These are phyloP conservation scores for Wallacemonas collosoma DNA, from an alignment of 208 protist genomes.

Conservation along the genomic window DNA sequence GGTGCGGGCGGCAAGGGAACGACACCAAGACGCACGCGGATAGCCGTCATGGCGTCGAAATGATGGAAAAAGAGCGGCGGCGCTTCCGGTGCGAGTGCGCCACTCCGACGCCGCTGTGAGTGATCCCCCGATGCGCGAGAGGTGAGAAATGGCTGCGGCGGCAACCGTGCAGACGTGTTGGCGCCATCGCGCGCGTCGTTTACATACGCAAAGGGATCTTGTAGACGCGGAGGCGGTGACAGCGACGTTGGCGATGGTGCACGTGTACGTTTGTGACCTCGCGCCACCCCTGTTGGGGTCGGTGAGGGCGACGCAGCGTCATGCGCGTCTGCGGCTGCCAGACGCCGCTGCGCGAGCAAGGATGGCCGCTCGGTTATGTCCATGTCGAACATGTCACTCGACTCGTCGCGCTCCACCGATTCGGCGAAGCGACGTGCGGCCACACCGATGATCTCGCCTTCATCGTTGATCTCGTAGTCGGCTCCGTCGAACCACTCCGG, in stretches of 20 bases:
- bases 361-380: slow-evolving; percentile 2
- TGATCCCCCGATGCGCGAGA: background rate
- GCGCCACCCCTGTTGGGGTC: no score
- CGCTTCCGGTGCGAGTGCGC: slow-evolving; percentile 3
- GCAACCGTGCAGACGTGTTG: background rate
- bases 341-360: slow-evolving; percentile 1
- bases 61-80: slow-evolving; percentile 41
- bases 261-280: background rate
- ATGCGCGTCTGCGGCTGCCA: background rate
- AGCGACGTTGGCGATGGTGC: background rate
- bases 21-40: slow-evolving; percentile 55
- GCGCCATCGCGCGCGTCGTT: background rate
- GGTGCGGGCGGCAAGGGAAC: slow-evolving; percentile 28
- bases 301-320: background rate
- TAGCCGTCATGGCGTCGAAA: slow-evolving; percentile 31
- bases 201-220: background rate
- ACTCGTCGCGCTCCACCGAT: background rate
- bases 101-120: slow-evolving; percentile 4
- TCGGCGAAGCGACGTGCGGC: slow-evolving; percentile 13
- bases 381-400: background rate
- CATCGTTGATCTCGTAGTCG: slow-evolving; percentile 13
- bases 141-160: background rate
- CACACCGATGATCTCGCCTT: slow-evolving; percentile 14
- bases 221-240: slow-evolving; percentile 2
- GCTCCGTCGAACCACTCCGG: slow-evolving; percentile 11